A percentile compares a stretch with the other conserved stretches of the same genome.
Evolutionary conservation across 768 basidiomycete species (phyloP).

Genomic region (Phanerochaete carnosa): DNA sequence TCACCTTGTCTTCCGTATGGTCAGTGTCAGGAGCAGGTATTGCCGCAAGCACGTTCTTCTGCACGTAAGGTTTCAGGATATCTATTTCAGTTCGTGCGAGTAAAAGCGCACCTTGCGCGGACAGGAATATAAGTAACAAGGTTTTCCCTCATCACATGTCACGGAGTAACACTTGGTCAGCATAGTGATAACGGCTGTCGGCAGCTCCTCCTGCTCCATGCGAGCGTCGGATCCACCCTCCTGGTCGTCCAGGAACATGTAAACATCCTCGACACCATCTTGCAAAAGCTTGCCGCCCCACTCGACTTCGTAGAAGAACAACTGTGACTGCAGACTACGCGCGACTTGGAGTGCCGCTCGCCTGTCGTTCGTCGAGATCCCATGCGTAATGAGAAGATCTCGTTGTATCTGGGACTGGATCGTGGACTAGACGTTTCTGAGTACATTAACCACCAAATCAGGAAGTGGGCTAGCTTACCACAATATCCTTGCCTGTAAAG

Average conservation of each 20-base stretch:
- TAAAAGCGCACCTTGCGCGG: slow-evolving; percentile 56
- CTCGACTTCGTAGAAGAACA: slow-evolving; percentile 97
- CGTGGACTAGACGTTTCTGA: slow-evolving; percentile 54
- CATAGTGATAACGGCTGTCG: slow-evolving; percentile 87
- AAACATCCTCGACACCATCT: slow-evolving; percentile 91
- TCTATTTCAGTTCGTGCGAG: neutral
- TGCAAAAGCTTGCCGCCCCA: slow-evolving; percentile 82
- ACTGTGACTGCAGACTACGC: slow-evolving; percentile 83
- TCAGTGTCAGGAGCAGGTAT: slow-evolving; percentile 17
- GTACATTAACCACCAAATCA: slow-evolving; percentile 1
- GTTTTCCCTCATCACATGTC: slow-evolving; percentile 73
- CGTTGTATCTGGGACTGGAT: slow-evolving; percentile 86
- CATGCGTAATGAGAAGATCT: slow-evolving; percentile 74
- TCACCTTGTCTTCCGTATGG: slow-evolving; percentile 23
- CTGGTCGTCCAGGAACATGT: slow-evolving; percentile 85
- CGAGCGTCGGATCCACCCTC: slow-evolving; percentile 60
- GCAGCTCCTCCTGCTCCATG: slow-evolving; percentile 67
- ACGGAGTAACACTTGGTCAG: slow-evolving; percentile 90
- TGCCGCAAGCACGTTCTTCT: slow-evolving; percentile 19
- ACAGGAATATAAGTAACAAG: slow-evolving; percentile 84
- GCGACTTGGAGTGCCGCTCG: slow-evolving; percentile 85
- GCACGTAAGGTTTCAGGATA: neutral
- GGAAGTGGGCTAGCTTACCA: slow-evolving; percentile 49
- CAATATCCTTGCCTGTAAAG: slow-evolving; percentile 93
- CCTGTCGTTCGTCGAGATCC: slow-evolving; percentile 72